Base-by-base conservation (phyloP, 2,329 filamentous ascomycete genomes). In the Boeremia lycopersici region DNA sequence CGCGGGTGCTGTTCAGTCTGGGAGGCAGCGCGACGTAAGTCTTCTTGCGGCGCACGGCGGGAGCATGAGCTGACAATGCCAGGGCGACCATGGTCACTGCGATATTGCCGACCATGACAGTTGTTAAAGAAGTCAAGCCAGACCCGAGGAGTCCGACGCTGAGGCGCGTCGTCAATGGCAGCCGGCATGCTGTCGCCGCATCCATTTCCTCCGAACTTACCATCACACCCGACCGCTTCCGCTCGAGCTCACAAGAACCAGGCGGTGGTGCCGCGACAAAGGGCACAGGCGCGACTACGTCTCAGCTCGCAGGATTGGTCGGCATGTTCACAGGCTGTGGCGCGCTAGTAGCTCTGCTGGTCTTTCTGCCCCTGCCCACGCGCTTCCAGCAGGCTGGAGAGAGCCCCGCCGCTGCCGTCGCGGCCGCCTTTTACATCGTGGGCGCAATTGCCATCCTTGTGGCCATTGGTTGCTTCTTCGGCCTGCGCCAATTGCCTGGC, bases 21-120 rank as follows among this genome's bases (percentile, higher is more conserved):
- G 95, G 95, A 23, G 95, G 90, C 17, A 92, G 93, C n/a, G 95
- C 93, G 19, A 87, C 90, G 82, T 93, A 55, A 71, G 75, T 69
- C 15, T 31, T 15, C 11, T 10, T n/a, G n/a, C 31, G 28, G n/a
- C 15, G 2, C 9, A 13, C 42, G 45, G 7, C 9, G 30, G 7
- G 35, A 29, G 29, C 11, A 12, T 33, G 19, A 11, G 42, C 62
- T 69, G 56, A 69, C 36, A 29, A 35, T 34, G 19, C 42, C 44
- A 81, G 79, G 31, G 75, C 92, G 12, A 98, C 95, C 1, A 99
- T 99, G 95, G 95, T 99, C 17, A 98, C 95, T 8, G 95, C 95
- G 3, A 91, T 96, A 40, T 81, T 99, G 23, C 95, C 95, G 1
- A 87, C 82, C 26, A 86, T 89, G 76, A 84, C 84, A 10, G 67